Evolutionary conservation across 2,329 filamentous ascomycete genomes (phyloP), one percentile per base, ranked within the genome.

Genomic region (Colletotrichum tropicale): DNA sequence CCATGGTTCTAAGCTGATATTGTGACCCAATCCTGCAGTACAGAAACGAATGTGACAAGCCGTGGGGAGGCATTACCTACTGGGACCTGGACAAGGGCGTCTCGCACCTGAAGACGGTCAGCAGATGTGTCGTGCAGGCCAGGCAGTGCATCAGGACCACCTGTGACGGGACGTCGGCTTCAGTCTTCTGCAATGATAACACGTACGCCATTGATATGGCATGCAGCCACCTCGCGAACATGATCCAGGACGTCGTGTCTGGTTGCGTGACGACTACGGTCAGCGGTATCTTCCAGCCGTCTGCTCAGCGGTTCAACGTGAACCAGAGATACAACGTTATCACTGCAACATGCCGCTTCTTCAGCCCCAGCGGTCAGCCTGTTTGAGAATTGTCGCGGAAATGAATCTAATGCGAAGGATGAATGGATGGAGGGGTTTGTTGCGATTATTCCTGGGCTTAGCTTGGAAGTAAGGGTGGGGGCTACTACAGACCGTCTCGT

Each of bases 1-100:
- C 1, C 8, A 28, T 26, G 1, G 9, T 0, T 28, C 26, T 9
- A 3, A 58, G 0, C 55, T 2, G 16, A 58, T 3, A 1, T 6
- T 58, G 8, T 28, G 10, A 24, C 2, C 1, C 4, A 16, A 26
- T 3, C 0, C 55, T 58, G 9, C 55, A 58, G 55, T 4, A 30
- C 2, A 58, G 5, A 21, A 6, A 58, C 24, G 24, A 58, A 21
- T 58, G 24, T 28, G 1, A 2, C 1, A 58, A 18, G 55, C 24
- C 55, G 15, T 58, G 24, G 24, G 55, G 55, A 6, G 55, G 55
- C 24, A 28, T 58, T 8, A 16, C 55, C 15, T 58, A 58, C 55
- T 30, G 55, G 8, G 24, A 58, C 24, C 26, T 7, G 15, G 24
- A 58, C 15, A 58, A 12, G 55, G 55, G 55, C 16, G 55, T 58